A percentile compares a stretch with the other conserved stretches of the same genome.
phyloP scores from a whole-genome alignment of 2,329 filamentous ascomycete species.

The Fusarium sp. region DNA sequence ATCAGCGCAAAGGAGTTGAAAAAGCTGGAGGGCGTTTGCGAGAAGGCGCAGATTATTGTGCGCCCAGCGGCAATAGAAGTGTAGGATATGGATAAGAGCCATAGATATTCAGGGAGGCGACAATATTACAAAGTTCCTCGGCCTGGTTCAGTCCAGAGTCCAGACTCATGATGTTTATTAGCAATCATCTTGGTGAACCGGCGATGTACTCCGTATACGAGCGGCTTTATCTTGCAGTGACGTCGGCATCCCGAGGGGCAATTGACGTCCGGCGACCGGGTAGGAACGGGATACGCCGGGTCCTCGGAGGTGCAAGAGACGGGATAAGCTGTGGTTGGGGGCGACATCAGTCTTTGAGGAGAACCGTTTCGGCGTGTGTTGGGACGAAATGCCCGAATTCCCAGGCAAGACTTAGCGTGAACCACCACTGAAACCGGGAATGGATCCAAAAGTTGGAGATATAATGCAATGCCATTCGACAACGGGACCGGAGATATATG shows the following conservation, averaged over 20 bases:
- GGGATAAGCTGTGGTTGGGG: constrained; percentile 22
- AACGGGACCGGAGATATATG: constrained; percentile 40
- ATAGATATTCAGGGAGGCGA: neutral
- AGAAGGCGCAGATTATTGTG: constrained; percentile 47
- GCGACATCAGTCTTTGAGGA: constrained; percentile 18
- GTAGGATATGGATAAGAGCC: neutral
- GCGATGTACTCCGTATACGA: constrained; percentile 5
- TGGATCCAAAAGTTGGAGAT: constrained; percentile 8
- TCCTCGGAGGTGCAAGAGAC: constrained; percentile 7
- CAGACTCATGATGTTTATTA: neutral
- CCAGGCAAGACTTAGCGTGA: constrained; percentile 22
- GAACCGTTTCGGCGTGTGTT: constrained; percentile 28
- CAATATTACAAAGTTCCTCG: neutral
- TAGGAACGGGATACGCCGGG: constrained; percentile 40
- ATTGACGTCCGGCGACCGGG: constrained; percentile 32
- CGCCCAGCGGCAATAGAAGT: constrained; percentile 32
- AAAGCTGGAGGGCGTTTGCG: constrained; percentile 51
- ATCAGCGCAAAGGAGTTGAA: constrained; percentile 59
- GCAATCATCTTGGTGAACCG: constrained; percentile 8
- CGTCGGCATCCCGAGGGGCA: constrained; percentile 26
- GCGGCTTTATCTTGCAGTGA: constrained; percentile 28
- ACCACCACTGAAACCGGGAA: constrained; percentile 11
- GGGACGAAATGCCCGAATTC: constrained; percentile 29
- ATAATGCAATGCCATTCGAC: constrained; percentile 6
- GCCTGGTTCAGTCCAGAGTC: neutral